phyloP scores from a whole-genome alignment of 176 grass and related monocot genomes.

The Zoysia pacifica region DNA sequence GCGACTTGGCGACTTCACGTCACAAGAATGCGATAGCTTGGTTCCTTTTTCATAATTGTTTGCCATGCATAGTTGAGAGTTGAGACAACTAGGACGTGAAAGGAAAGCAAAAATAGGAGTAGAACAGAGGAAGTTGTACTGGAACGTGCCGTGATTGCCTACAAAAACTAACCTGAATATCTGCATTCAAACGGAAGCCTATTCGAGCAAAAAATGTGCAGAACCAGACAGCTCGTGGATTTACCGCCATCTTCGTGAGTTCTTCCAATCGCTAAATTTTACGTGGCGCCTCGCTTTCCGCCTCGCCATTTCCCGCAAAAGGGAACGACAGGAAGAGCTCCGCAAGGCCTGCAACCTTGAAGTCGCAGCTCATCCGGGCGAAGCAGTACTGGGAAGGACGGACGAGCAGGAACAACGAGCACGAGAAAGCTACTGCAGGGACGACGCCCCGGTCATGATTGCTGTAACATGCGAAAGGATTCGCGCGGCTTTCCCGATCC shows the following conservation, averaged over 20 bases:
- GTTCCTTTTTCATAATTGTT: background rate
- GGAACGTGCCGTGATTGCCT: conserved; percentile 30
- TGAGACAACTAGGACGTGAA: background rate
- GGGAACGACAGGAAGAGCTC: conserved; percentile 12
- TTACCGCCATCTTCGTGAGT: background rate
- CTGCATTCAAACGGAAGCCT: conserved; percentile 25
- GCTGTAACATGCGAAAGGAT: conserved; percentile 46
- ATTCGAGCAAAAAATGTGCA: background rate
- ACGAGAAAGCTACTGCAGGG: background rate
- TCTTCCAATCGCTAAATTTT: conserved; percentile 5
- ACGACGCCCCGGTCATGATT: conserved; percentile 41
- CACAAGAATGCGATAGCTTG: conserved; percentile 2
- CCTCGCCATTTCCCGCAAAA: conserved; percentile 42
- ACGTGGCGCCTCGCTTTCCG: conserved; percentile 10
- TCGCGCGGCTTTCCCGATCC: conserved; percentile 49
- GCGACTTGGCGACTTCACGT: conserved; percentile 2
- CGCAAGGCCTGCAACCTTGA: background rate
- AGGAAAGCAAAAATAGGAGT: background rate
- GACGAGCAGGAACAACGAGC: background rate
- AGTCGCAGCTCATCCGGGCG: background rate
- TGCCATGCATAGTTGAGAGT: background rate
- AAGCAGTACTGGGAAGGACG: background rate
- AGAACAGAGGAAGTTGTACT: background rate
- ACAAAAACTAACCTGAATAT: conserved; percentile 19
- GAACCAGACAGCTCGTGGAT: background rate